A percentile compares a stretch with the other conserved stretches of the same genome.
These are phyloP conservation scores for Marasmius sp. DNA, from an alignment of 1,284 basidiomycete species.

Conservation along the genomic window DNA sequence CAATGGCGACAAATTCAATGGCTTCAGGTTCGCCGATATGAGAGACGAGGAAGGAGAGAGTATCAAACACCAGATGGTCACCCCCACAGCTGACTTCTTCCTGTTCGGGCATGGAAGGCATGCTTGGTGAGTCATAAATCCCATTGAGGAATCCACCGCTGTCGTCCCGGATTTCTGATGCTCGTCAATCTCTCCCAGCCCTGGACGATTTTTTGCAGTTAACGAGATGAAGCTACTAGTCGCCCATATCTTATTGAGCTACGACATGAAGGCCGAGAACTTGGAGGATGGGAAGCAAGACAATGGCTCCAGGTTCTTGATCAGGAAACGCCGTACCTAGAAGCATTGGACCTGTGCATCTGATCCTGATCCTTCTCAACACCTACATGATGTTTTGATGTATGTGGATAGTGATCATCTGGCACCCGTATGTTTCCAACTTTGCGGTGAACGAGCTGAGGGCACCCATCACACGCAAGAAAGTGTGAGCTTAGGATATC, in stretches of 20 bases:
- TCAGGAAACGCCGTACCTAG: neutral
- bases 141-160: neutral
- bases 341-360: neutral
- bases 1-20: conserved; percentile 17
- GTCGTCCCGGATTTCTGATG: too few species aligned
- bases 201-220: conserved; percentile 10
- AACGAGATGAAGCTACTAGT: conserved; percentile 6
- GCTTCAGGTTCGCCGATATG: conserved; percentile 17
- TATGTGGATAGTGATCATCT: too few species aligned
- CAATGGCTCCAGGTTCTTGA: neutral
- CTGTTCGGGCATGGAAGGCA: conserved; percentile 29
- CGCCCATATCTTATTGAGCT: conserved; percentile 5
- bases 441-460: too few species aligned
- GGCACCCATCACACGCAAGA: too few species aligned
- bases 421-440: too few species aligned
- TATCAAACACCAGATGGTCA: conserved; percentile 18
- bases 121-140: conserved; percentile 18
- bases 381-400: too few species aligned
- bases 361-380: neutral
- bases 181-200: neutral
- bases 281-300: neutral
- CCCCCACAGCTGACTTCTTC: conserved; percentile 23
- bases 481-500: too few species aligned
- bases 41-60: conserved; percentile 10
- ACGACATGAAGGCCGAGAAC: conserved; percentile 8